Conservation (phyloP, 2,329 filamentous ascomycete species). For the Coniochaeta sp. region DNA sequence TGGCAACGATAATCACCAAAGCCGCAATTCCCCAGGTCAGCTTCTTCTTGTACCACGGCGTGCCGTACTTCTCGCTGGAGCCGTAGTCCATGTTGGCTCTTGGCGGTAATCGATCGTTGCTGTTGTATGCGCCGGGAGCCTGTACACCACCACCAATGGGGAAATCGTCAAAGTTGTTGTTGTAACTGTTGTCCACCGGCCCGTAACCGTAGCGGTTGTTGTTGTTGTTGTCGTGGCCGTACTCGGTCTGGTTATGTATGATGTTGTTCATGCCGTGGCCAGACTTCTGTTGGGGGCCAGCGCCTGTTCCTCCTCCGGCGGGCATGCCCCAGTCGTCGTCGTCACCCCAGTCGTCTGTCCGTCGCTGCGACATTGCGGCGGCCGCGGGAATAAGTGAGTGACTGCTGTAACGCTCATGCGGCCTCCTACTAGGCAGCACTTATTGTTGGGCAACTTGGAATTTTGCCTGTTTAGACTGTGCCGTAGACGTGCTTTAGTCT, state of each 20-base stretch:
- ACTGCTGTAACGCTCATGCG: too few species aligned
- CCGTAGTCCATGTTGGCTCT: neutral
- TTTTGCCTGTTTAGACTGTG: too few species aligned
- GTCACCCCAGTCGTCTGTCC: neutral
- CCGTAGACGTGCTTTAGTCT: too few species aligned
- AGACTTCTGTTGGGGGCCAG: neutral
- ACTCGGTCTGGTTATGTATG: neutral
- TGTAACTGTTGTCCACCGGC: neutral
- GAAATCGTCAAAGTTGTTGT: too few species aligned
- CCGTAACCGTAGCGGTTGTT: neutral
- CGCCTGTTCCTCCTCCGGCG: neutral
- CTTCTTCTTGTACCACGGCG: conserved; percentile 46
- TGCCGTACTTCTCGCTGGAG: conserved; percentile 11
- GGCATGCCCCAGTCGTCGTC: too few species aligned
- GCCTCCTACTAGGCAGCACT: too few species aligned
- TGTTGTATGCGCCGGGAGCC: neutral
- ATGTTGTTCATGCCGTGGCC: neutral
- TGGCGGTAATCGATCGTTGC: too few species aligned
- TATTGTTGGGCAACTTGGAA: too few species aligned
- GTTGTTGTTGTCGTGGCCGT: neutral
- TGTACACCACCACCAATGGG: too few species aligned
- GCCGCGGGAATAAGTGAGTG: too few species aligned
- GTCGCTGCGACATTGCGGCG: neutral
- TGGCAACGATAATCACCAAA: conserved; percentile 34
- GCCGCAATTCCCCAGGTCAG: conserved; percentile 39